Evolutionary conservation across 148 eudicot genomes (phyloP).

Genomic region (Rheum nobile): DNA sequence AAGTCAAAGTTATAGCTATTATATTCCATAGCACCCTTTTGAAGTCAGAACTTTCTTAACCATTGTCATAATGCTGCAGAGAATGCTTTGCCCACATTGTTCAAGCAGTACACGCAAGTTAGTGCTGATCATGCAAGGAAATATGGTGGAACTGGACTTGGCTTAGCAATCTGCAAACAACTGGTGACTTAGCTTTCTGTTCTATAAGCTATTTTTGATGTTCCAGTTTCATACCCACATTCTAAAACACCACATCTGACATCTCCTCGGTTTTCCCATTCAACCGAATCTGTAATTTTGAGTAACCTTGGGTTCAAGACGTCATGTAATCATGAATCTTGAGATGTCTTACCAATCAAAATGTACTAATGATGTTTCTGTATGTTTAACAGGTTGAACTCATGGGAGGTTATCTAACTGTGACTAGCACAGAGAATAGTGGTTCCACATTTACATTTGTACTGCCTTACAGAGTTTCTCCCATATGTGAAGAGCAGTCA

Average conservation of each 20-base stretch:
- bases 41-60: not conserved
- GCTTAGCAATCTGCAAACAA: conserved; percentile 94
- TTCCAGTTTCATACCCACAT: not conserved
- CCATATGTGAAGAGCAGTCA: conserved; percentile 27
- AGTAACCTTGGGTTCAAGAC: too few relatives aligned
- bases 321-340: not conserved
- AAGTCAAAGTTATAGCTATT: not conserved
- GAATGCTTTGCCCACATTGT: conserved; percentile 70
- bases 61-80: conserved; percentile 34
- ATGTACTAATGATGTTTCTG: not conserved
- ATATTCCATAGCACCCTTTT: not conserved
- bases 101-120: conserved; percentile 87
- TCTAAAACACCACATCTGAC: too few relatives aligned
- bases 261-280: too few relatives aligned
- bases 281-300: too few relatives aligned
- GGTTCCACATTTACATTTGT: conserved; percentile 84
- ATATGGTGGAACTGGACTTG: conserved; percentile 96
- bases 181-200: conserved; percentile 34
- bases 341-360: not conserved
- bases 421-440: conserved; percentile 49
- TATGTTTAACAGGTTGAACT: conserved; percentile 58
- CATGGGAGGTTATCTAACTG: conserved; percentile 90
- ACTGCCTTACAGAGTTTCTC: conserved; percentile 66
- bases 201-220: not conserved
- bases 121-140: conserved; percentile 85